Evolutionary conservation across 306 rosid species (phyloP).

Genomic region (Quercus parvula): DNA sequence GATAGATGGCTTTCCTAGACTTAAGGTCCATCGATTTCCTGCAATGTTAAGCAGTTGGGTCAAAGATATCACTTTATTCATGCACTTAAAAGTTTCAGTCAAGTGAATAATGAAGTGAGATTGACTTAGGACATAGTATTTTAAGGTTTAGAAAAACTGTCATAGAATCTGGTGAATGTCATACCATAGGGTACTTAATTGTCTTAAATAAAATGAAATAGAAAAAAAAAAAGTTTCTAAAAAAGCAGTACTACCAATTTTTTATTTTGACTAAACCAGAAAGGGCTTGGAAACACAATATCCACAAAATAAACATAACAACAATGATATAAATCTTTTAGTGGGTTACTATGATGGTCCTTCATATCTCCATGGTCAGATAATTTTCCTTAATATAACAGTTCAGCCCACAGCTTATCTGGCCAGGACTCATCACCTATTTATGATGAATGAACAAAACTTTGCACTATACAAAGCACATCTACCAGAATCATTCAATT

Average conservation of each 20-base stretch:
- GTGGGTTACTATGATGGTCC: neutral
- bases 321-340: neutral
- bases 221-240: neutral
- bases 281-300: neutral
- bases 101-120: neutral
- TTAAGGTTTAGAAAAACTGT: constrained; percentile 1
- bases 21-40: constrained; percentile 67
- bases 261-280: neutral
- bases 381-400: neutral
- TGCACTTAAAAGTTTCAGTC: constrained; percentile 7
- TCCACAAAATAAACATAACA: neutral
- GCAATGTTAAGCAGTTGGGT: constrained; percentile 30
- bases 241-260: too few species aligned
- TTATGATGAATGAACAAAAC: neutral
- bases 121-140: neutral
- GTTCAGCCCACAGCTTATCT: neutral
- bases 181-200: neutral
- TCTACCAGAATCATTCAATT: neutral
- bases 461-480: neutral
- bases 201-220: neutral
- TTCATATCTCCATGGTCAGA: neutral
- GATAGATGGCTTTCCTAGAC: constrained; percentile 63
- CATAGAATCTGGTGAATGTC: neutral
- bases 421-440: neutral
- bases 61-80: neutral